Conservation (phyloP, 495 filamentous ascomycete genomes). For the Sporormia fimetaria region DNA sequence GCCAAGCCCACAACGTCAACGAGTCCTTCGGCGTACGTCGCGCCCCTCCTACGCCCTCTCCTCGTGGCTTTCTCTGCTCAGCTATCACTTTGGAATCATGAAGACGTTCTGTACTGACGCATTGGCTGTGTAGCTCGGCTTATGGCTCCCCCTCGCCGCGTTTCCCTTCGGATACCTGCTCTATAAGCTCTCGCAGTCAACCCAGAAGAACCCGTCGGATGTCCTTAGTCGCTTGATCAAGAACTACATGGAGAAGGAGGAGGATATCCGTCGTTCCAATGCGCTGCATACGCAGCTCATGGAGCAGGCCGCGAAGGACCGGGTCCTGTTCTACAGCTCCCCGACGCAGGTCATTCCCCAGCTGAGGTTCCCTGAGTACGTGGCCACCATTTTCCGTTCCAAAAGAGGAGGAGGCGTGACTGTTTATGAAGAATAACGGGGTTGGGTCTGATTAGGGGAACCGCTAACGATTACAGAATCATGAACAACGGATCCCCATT, state of each 20-base stretch:
- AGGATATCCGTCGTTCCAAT: constrained; percentile 49
- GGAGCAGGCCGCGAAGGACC: constrained; percentile 59
- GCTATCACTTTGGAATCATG: constrained; percentile 1
- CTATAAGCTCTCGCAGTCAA: constrained; percentile 41
- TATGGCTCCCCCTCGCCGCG: constrained; percentile 52
- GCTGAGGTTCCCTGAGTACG: constrained; percentile 61
- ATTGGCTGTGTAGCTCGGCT: constrained; percentile 41
- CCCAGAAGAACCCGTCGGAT: constrained; percentile 40
- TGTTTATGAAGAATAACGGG: not conserved
- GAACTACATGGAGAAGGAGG: constrained; percentile 36
- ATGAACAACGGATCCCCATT: constrained; percentile 51
- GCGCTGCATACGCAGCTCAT: constrained; percentile 50
- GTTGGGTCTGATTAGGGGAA: not conserved
- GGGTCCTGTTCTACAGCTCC: constrained; percentile 52
- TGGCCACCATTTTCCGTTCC: not conserved
- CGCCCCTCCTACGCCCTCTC: constrained; percentile 6
- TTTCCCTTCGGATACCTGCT: constrained; percentile 45
- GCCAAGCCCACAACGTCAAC: constrained; percentile 37
- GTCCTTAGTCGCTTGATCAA: constrained; percentile 47
- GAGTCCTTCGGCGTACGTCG: constrained; percentile 53
- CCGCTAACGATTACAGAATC: constrained; percentile 34
- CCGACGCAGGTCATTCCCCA: constrained; percentile 37
- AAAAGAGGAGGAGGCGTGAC: not conserved
- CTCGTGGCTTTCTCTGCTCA: constrained; percentile 5
- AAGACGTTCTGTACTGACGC: constrained; percentile 13